Base-by-base conservation (phyloP, 106 monocot genomes). In the Platanthera guangdongensis region DNA sequence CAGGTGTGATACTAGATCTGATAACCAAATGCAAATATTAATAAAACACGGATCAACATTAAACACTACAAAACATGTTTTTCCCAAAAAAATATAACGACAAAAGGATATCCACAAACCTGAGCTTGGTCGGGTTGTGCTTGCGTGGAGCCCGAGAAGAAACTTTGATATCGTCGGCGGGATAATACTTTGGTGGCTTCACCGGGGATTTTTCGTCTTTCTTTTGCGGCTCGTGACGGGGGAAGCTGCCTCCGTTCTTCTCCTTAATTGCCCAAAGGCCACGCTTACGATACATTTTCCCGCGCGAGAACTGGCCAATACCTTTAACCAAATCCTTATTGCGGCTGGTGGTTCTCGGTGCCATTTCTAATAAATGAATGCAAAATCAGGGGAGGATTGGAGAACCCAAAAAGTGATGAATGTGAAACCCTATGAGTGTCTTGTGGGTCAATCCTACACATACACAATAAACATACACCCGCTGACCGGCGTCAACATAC, bases 1-100 rank as follows among this genome's bases (percentile, higher is more conserved):
- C 84, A 7, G 84, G 84, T 7, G 80, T 84, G 47, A 84, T 84
- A 52, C 80, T 84, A 5, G 79, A 79, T 76, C 84, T 84, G 53
- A 77, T 51, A 18, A 12, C 19, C 59, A 79, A 22, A 65, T 30
- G 32, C 65, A 45, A 12, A 39, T 39, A 39, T 39, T 3, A 39
- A 39, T 2, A 39, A 39, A 39, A 39, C 39, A 39, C 39, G 16
- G 50, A 28, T 14, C 11, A 71, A 28, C 16, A 60, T 47, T 0
- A 54, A 71, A 68, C 73, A 49, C 3, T 6, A 62, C 59, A 25
- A 50, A 21, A 5, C 10, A 4, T 4, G 2, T 13, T 46, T 39
- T 15, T 8, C 46, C 32, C 9, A 1, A 15, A 45, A 2, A 47
- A 73, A 71, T 11, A 32, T 39, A 2, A 39, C 0, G 39, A 39